Base-by-base conservation (phyloP, 768 basidiomycete species). In the Hygrocybe punicea region DNA sequence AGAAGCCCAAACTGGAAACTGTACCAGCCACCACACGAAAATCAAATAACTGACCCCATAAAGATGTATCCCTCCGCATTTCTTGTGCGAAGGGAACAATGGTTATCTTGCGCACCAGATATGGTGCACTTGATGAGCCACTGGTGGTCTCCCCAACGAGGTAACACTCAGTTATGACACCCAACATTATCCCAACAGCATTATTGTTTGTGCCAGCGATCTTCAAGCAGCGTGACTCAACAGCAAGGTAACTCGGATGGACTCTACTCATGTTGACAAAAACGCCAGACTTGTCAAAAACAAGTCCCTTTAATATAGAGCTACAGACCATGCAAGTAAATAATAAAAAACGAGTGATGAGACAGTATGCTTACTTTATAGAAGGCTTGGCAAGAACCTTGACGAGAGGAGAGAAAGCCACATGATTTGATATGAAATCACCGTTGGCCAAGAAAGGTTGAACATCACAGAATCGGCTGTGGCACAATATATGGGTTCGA, bases 151-250 rank as follows among this genome's bases (percentile, higher is more conserved):
- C 14, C 40, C 11, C 40, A 3, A 58, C 33, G 4, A 58, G 29
- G n/a, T 10, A 23, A 23, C 50, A 40, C 2, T 58, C 57, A 2
- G 57, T 58, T n/a, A 58, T 50, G 37, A 53, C 23, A n/a, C 57
- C 57, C 3, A 58, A 19, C 57, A 58, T 58, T 2, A 58, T 44
- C 10, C 51, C 51, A 3, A 53, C 29, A 5, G 51, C 57, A 33
- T 52, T 25, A 4, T 24, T 21, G 9, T 44, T 53, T 13, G 50
- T 45, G 13, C 24, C 42, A 4, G 57, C 51, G 2, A 57, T 4
- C 36, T 51, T 49, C 34, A 57, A 10, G 9, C 49, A 37, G 7
- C n/a, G n/a, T 2, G 35, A 17, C 3, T 57, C 51, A n/a, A 33
- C 24, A 7, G 11, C 24, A 3, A 58, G 51, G 8, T n/a, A 29